A percentile compares a stretch with the other conserved stretches of the same genome.
These are phyloP conservation scores for Globisporangium okanoganense DNA, from an alignment of 352 stramenopile species.

Conservation along the genomic window DNA sequence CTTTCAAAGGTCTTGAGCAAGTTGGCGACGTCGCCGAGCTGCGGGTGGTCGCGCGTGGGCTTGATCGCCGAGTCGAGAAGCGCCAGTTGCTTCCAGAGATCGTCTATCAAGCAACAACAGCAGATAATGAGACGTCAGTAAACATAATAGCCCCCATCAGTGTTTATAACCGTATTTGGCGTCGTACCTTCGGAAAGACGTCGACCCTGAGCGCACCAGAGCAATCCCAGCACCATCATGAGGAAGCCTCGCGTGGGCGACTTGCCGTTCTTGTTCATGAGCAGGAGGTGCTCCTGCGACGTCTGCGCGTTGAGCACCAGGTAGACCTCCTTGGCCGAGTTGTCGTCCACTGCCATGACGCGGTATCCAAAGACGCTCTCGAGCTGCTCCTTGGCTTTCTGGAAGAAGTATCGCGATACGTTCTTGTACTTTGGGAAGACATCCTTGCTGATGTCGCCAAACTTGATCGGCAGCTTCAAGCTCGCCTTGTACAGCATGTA, in stretches of 20 bases:
- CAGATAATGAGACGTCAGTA: background rate
- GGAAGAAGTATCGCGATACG: conserved; percentile 76
- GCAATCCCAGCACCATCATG: conserved; percentile 79
- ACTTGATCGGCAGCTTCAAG: conserved; percentile 74
- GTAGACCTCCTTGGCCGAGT: conserved; percentile 62
- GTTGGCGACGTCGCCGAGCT: conserved; percentile 65
- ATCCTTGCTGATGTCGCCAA: conserved; percentile 80
- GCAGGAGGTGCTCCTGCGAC: conserved; percentile 69
- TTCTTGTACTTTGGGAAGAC: conserved; percentile 81
- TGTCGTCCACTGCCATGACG: conserved; percentile 70
- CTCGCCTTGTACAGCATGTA: conserved; percentile 86
- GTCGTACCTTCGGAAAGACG: conserved; percentile 64
- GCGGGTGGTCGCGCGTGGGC: conserved; percentile 50
- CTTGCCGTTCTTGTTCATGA: conserved; percentile 74
- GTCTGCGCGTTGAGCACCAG: conserved; percentile 69
- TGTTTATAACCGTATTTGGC: background rate
- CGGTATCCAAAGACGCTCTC: conserved; percentile 76
- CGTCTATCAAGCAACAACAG: conserved; percentile 29
- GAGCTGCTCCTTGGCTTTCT: conserved; percentile 69
- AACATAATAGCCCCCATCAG: background rate
- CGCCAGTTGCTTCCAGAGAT: conserved; percentile 76
- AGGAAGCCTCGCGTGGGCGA: conserved; percentile 57
- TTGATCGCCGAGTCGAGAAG: conserved; percentile 61
- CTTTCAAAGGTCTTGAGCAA: conserved; percentile 78
- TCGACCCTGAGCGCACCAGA: conserved; percentile 67